Conservation (phyloP, 2,329 filamentous ascomycete genomes). For the Metarhizium anisopliae region DNA sequence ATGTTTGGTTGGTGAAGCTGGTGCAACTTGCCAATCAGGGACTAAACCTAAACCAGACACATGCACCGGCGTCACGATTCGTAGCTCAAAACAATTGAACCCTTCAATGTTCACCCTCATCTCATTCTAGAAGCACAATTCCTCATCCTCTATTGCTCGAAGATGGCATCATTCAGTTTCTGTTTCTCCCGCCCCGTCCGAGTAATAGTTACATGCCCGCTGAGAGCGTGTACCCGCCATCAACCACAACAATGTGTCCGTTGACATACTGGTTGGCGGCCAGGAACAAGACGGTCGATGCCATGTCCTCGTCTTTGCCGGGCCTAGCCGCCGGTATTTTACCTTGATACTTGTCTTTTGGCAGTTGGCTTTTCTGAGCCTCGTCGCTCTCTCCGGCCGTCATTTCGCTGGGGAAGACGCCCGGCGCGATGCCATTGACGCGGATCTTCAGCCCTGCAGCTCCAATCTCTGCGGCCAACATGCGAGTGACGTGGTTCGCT, state of each 20-base stretch:
- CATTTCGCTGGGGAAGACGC: conserved; percentile 66
- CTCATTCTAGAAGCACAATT: too few species aligned
- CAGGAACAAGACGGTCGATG: conserved; percentile 52
- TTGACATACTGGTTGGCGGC: conserved; percentile 35
- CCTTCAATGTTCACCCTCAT: too few species aligned
- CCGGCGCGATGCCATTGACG: conserved; percentile 64
- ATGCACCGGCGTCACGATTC: too few species aligned
- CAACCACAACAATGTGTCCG: conserved; percentile 33
- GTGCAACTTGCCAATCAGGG: too few species aligned
- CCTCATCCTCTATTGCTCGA: too few species aligned
- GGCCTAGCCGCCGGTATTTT: conserved; percentile 57
- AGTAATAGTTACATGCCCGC: conserved; percentile 17
- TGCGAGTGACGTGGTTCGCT: conserved; percentile 53
- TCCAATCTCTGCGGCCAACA: conserved; percentile 53
- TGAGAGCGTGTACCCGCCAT: conserved; percentile 34
- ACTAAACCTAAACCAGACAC: too few species aligned
- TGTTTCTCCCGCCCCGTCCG: too few species aligned
- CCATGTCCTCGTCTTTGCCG: conserved; percentile 62
- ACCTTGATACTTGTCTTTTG: conserved; percentile 44
- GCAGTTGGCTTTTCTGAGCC: conserved; percentile 49
- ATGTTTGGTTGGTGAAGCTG: too few species aligned
- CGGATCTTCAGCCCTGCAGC: conserved; percentile 53
- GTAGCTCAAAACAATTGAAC: too few species aligned
- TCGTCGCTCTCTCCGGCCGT: conserved; percentile 41
- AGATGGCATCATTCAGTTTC: too few species aligned